Base-by-base conservation (phyloP, 768 basidiomycete species). In the Sporobolomyces roseus region DNA sequence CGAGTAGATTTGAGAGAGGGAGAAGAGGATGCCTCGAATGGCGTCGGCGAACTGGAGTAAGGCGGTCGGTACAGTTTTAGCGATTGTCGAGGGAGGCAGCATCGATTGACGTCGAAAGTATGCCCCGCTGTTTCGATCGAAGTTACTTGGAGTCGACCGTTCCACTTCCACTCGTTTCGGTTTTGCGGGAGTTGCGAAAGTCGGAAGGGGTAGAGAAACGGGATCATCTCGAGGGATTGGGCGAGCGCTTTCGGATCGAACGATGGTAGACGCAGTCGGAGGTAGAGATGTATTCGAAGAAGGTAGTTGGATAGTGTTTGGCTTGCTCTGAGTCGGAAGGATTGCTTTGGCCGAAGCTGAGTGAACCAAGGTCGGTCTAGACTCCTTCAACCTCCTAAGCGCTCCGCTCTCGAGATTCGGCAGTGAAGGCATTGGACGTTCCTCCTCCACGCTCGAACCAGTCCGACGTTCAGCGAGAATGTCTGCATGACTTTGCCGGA, bases 71-170 rank as follows among this genome's bases (percentile, higher is more conserved):
- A 96, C 83, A 25, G 86, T 82, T 72, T 84, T 85, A 25, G 86
- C 83, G 36, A 85, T 82, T 12, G 82, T 80, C 36, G 85, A 83
- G 1, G 81, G 79, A 2, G 88, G 88, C 7, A 91, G 80, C 36
- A 87, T 86, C 3, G 91, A 92, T 29, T 94, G 82, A n/a, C 93
- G 86, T 43, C 88, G 87, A 80, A 99, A 99, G 79, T 99, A 98
- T 2, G 91, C 89, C 75, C 91, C 89, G 29, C 90, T 85, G 75
- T 93, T 90, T 5, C 85, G 83, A 48, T 91, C 86, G 79, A 89
- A 85, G 1, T 71, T 72, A 3, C 66, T 75, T 35, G 72, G 72
- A 9, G 55, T 35, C n/a, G 66, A 9, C 10, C 77, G 75, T 76
- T 33, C 43, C n/a, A 13, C 71, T 72, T 76, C 61, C 77, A 75